Evolutionary conservation across 1,284 basidiomycete genomes (phyloP), one percentile per base, ranked within the genome.

Genomic region (Rhodotorula sp.): DNA sequence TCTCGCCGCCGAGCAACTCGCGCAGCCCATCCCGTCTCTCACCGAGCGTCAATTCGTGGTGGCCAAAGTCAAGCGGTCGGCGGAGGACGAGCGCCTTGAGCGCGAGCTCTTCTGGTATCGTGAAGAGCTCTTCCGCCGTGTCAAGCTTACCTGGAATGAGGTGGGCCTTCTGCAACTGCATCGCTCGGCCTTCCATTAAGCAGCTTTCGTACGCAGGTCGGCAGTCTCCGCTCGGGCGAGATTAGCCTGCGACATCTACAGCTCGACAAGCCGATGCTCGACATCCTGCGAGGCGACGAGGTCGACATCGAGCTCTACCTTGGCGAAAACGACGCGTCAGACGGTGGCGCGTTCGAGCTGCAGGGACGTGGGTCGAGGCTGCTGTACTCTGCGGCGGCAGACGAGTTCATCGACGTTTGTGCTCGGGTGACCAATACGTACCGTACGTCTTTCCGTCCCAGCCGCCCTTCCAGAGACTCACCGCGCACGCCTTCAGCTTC

Each of bases 41-140:
- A 90, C 90, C 7, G 88, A 91, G 70, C 86, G 93, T n/a, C 96
- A 99, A 80, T 98, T 95, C 80, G 89, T 97, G 23, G 90, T 97
- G 0, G 86, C 89, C 27, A 91, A 91, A 78, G 86, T 88, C 16
- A 86, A 85, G 66, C 82, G 91, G 65, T 86, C 88, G 1, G 80
- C 83, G 7, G 82, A 82, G 55, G 89, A 92, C 77, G 85, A 89
- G 72, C 84, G 83, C 52, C 79, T 84, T 14, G 88, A 91, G 77
- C 85, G 88, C 49, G 89, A 92, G 78, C 80, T 94, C 21, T 98
- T 98, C 83, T 98, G 95, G 96, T 95, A 94, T 79, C 86, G 94
- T 45, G 91, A 98, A 80, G 88, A 89, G 73, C 82, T 98, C 17
- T 87, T 97, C 77, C 86, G 86, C 55, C 82, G 84, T 56, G 80